phyloP scores from a whole-genome alignment of 306 rosid genomes.

The Fragaria vesca region DNA sequence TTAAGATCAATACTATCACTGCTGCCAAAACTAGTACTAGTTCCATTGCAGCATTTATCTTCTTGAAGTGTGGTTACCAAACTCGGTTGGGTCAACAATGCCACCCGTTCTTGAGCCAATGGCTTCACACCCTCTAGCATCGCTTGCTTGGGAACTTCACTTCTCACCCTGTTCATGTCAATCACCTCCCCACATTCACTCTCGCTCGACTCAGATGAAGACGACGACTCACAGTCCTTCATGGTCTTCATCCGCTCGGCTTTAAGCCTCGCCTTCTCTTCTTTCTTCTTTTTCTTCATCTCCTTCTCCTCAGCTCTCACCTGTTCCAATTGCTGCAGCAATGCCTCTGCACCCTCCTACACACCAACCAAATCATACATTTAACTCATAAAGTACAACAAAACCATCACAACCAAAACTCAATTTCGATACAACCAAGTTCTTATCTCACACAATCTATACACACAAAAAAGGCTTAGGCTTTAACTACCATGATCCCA shows the following conservation, averaged over 20 bases:
- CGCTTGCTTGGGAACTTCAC: constrained; percentile 25
- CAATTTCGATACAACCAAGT: not conserved
- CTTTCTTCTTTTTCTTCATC: constrained; percentile 51
- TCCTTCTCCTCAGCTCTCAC: constrained; percentile 57
- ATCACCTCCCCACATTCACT: constrained; percentile 50
- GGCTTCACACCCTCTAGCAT: constrained; percentile 16
- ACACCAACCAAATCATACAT: not conserved
- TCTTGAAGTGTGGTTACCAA: constrained; percentile 11
- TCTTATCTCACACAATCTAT: no score
- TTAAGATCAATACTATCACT: constrained; percentile 16
- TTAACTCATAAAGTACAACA: not conserved
- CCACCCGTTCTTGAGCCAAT: constrained; percentile 9
- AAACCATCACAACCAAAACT: not conserved
- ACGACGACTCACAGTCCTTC: constrained; percentile 44
- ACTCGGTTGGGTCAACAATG: constrained; percentile 16
- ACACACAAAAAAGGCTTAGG: not conserved
- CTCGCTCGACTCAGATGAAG: constrained; percentile 70
- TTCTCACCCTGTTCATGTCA: constrained; percentile 38
- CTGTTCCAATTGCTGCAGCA: constrained; percentile 48
- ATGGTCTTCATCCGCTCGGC: constrained; percentile 39
- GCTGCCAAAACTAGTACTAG: constrained; percentile 21
- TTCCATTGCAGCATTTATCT: constrained; percentile 26
- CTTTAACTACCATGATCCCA: not conserved
- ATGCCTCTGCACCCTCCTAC: constrained; percentile 54
- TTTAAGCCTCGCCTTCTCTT: constrained; percentile 54